Evolutionary conservation across 139 green algal species (phyloP).

Genomic region (Chloropicon primus): DNA sequence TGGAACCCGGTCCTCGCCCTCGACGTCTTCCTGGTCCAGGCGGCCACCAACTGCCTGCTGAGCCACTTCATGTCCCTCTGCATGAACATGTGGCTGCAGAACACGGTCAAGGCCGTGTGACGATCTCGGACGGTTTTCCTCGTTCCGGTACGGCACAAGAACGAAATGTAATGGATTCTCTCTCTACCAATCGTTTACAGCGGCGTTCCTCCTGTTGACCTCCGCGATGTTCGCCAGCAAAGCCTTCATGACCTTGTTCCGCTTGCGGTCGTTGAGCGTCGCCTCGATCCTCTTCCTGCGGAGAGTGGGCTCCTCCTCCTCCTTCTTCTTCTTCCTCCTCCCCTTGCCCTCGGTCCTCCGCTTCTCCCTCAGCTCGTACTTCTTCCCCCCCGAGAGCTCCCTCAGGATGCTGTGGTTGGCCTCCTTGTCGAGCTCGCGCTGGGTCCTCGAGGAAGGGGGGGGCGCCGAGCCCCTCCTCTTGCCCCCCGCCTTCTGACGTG

Average conservation of each 20-base stretch:
- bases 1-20: constrained; percentile 94
- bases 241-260: neutral
- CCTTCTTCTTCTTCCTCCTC: neutral
- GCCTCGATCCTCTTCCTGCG: neutral
- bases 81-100: neutral
- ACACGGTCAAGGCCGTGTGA: neutral
- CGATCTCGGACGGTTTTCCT: too few relatives aligned
- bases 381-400: neutral
- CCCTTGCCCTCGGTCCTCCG: neutral
- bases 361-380: neutral
- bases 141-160: too few relatives aligned
- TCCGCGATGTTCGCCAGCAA: neutral
- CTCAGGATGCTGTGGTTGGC: neutral
- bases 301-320: neutral
- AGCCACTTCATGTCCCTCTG: neutral
- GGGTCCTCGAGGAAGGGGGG: too few relatives aligned
- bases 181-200: neutral
- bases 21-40: constrained; percentile 97
- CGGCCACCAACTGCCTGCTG: neutral
- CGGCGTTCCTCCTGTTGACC: neutral
- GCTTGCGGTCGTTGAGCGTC: neutral
- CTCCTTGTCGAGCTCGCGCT: neutral
- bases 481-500: too few relatives aligned
- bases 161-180: too few relatives aligned
- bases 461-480: too few relatives aligned